Percentiles rank a stretch among this genome's conserved stretches.
Evolutionary conservation across 805 yeast species (phyloP).

Genomic region (Wickerhamomyces strasburgensis): DNA sequence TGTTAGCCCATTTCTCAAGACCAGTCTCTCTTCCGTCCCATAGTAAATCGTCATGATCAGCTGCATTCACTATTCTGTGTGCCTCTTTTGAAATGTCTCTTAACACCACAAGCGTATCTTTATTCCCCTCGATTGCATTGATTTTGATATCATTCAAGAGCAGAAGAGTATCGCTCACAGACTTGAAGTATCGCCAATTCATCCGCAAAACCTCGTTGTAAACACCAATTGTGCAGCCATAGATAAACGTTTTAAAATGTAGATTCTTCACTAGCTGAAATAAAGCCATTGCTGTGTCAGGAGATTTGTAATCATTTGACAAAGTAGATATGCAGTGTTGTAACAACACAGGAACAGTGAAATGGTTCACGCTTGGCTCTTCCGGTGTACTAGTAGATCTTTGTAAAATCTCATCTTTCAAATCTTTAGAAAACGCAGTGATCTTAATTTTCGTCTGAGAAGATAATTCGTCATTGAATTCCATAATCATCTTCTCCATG

Average conservation of each 20-base stretch:
- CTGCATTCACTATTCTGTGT: conserved; percentile 8
- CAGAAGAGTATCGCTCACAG: conserved; percentile 29
- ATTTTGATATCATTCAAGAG: conserved; percentile 36
- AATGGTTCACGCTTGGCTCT: conserved; percentile 12
- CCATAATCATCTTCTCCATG: conserved; percentile 2
- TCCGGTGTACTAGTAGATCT: conserved; percentile 3
- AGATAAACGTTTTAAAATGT: conserved; percentile 30
- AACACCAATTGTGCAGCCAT: conserved; percentile 34
- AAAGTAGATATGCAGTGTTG: conserved; percentile 8
- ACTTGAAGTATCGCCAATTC: conserved; percentile 35
- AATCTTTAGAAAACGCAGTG: neutral
- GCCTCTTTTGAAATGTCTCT: conserved; percentile 9
- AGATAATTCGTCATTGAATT: conserved; percentile 3
- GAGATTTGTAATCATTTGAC: conserved; percentile 8
- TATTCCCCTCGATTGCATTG: conserved; percentile 35
- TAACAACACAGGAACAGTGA: conserved; percentile 13
- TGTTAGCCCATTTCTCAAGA: conserved; percentile 11
- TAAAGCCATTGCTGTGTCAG: conserved; percentile 28
- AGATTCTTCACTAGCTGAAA: conserved; percentile 31
- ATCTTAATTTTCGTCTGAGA: neutral
- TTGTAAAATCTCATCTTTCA: conserved; percentile 1
- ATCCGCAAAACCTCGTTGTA: conserved; percentile 33
- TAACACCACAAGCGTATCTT: conserved; percentile 25
- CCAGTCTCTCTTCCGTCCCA: conserved; percentile 10
- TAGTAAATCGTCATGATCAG: conserved; percentile 1